These are phyloP conservation scores for Haematococcus sp. DNA, from an alignment of 139 green algal species.

Conservation along the genomic window DNA sequence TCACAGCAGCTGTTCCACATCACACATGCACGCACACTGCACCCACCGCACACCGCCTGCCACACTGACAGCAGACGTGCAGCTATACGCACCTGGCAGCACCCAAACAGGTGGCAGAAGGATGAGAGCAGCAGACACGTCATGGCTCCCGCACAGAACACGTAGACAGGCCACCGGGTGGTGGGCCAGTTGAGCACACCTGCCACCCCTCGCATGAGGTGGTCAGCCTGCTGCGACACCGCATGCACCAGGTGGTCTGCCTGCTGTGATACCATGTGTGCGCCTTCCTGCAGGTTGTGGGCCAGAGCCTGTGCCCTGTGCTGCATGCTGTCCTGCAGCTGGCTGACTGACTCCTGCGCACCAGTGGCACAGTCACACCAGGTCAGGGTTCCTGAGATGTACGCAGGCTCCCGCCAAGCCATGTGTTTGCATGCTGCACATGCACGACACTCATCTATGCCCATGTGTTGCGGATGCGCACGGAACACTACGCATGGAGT, in stretches of 20 bases:
- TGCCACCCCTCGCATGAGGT: neutral
- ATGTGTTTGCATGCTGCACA: no score
- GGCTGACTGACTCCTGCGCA: neutral
- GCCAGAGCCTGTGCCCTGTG: neutral
- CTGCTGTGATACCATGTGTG: neutral
- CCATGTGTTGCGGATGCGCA: no score
- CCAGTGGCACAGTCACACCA: neutral
- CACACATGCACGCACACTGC: no score
- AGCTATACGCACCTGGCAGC: constrained; percentile 55
- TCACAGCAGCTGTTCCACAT: no score
- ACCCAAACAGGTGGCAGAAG: constrained; percentile 88
- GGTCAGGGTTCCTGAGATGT: no score
- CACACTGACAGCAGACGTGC: no score
- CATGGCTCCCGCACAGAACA: constrained; percentile 88
- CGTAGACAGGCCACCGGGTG: constrained; percentile 51
- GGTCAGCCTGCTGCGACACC: constrained; percentile 1
- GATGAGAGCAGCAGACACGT: constrained; percentile 81
- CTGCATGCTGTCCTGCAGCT: constrained; percentile 10
- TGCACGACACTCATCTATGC: no score
- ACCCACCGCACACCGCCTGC: no score
- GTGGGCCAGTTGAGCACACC: constrained; percentile 33
- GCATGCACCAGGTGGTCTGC: constrained; percentile 21
- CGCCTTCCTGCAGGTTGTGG: constrained; percentile 2
- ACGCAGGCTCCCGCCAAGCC: no score
- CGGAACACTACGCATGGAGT: no score